phyloP scores from a whole-genome alignment of 805 yeast genomes.

The Saccharomycopsis sp. region DNA sequence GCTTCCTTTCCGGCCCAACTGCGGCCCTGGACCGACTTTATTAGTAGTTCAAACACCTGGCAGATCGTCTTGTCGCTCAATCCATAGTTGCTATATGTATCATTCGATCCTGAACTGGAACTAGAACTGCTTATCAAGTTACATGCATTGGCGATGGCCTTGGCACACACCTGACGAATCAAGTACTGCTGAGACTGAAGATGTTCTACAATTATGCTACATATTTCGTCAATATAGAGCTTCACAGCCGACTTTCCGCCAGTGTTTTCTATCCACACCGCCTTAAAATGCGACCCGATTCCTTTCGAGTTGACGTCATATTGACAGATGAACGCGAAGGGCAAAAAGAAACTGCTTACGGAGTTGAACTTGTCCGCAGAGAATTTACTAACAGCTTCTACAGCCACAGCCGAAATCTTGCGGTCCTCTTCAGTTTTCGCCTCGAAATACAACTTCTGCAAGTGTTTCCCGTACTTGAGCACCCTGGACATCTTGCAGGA shows the following conservation, averaged over 20 bases:
- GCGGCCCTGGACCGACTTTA: constrained; percentile 65
- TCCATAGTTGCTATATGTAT: constrained; percentile 21
- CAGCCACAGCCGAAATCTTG: constrained; percentile 51
- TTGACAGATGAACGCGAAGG: constrained; percentile 72
- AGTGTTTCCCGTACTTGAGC: constrained; percentile 43
- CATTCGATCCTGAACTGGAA: constrained; percentile 21
- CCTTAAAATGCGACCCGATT: constrained; percentile 44
- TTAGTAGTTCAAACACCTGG: constrained; percentile 43
- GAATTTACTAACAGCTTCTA: constrained; percentile 60
- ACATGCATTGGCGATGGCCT: constrained; percentile 55
- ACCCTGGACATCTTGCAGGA: constrained; percentile 48
- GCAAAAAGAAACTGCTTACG: constrained; percentile 60
- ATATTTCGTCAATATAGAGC: constrained; percentile 65
- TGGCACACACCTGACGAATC: constrained; percentile 65
- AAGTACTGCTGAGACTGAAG: constrained; percentile 54
- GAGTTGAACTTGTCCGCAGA: constrained; percentile 61
- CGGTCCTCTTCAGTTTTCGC: constrained; percentile 36
- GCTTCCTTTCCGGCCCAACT: constrained; percentile 86
- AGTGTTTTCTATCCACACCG: constrained; percentile 71
- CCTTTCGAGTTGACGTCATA: constrained; percentile 46
- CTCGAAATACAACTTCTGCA: constrained; percentile 56
- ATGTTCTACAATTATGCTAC: constrained; percentile 41
- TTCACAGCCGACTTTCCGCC: constrained; percentile 68
- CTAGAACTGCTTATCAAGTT: constrained; percentile 36
- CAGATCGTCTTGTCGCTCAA: constrained; percentile 26